phyloP scores from a whole-genome alignment of 2,329 filamentous ascomycete species.

The Xenosphaeropsis pyriputrescens region DNA sequence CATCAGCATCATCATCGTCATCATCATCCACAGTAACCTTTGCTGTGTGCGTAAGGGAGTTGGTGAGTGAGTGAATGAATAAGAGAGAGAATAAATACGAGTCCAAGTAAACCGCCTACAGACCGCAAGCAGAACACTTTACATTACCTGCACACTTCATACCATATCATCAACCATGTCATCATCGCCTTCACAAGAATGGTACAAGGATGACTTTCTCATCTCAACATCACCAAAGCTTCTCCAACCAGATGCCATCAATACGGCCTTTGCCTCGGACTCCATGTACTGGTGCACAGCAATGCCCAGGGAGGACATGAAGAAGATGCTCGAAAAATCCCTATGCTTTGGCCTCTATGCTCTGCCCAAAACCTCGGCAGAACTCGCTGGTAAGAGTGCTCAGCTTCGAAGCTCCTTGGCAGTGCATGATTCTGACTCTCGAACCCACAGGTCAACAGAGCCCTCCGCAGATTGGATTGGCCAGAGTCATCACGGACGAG shows the following conservation, averaged over 20 bases:
- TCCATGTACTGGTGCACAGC: slow-evolving; percentile 45
- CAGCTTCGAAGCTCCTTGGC: not conserved
- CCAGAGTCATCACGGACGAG: slow-evolving; percentile 54
- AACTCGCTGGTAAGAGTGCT: slow-evolving; percentile 16
- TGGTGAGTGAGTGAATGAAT: no score
- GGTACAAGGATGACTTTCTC: slow-evolving; percentile 39
- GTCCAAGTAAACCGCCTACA: no score
- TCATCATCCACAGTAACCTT: no score
- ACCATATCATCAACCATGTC: not conserved
- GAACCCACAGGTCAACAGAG: slow-evolving; percentile 6
- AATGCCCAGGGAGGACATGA: slow-evolving; percentile 30
- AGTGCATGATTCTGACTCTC: slow-evolving; percentile 1
- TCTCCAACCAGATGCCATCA: slow-evolving; percentile 37
- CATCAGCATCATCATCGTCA: no score
- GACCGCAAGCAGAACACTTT: no score
- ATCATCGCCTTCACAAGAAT: slow-evolving; percentile 14
- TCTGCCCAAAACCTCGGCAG: slow-evolving; percentile 17
- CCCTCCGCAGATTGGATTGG: slow-evolving; percentile 36
- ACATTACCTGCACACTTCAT: no score
- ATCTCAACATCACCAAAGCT: slow-evolving; percentile 44
- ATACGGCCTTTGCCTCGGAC: slow-evolving; percentile 38
- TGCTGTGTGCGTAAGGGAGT: no score
- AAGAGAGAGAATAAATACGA: no score
- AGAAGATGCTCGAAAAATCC: slow-evolving; percentile 38
- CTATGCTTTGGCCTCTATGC: slow-evolving; percentile 44